Base-by-base conservation (phyloP, 257 asterid genomes). In the Solanum virginianum region DNA sequence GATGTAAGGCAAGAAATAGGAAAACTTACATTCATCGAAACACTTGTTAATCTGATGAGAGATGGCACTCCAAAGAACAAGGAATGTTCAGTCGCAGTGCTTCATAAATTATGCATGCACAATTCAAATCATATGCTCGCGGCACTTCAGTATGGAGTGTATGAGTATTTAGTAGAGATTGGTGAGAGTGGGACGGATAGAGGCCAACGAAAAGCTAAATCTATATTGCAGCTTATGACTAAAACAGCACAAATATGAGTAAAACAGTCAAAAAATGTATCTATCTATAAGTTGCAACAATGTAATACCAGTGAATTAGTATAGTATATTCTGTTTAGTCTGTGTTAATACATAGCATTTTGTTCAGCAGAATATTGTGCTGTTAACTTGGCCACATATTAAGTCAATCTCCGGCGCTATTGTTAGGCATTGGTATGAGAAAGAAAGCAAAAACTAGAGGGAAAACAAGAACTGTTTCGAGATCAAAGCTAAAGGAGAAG, bases 31-130 rank as follows among this genome's bases (percentile, higher is more conserved):
- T 92, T 95, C 51, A 86, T 95, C 1, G 93, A 95, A 57, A 93
- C 90, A 6, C 89, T 94, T 0, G 97, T 94, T 17, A 74, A 83
- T 26, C 51, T 93, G 18, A 90, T 93, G 43, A 84, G 90, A 59
- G 95, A 93, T 2, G 98, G 98, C 2, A 88, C 90, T 9, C 91
- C 93, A 0, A 95, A 95, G 87, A 96, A 91, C 84, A 92, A 92
- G 89, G 99, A 95, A 85, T 95, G 98, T 24, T 95, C 98, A 17
- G 80, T 89, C 0, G 98, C 97, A 0, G 94, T 96, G 82, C 92
- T 96, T 70, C 88, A 93, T 24, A 96, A 89, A 88, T 84, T 96
- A 69, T 94, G 97, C 29, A 85, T 89, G 2, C 90, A 87, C 20
- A 91, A 95, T 85, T 70, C 92, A 1, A 92, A 94, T 79, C 87